phyloP scores from a whole-genome alignment of 2,329 filamentous ascomycete species.

The Microcyclosporella mali region DNA sequence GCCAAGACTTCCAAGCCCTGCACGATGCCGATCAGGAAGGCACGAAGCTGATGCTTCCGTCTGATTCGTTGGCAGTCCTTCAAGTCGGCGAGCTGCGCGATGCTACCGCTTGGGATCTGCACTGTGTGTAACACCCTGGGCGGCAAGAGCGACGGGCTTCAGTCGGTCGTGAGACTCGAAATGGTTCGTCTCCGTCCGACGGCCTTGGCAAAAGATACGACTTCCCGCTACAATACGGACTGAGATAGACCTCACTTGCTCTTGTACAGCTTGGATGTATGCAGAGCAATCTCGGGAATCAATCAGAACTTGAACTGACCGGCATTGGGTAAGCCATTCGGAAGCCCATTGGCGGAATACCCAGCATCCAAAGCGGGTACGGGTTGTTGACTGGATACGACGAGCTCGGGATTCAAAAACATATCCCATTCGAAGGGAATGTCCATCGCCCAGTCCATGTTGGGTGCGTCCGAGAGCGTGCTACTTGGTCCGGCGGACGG shows the following conservation, averaged over 20 bases:
- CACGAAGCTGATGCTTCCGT: slow-evolving; percentile 1
- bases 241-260: too few species aligned
- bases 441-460: slow-evolving; percentile 30
- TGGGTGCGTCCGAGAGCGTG: slow-evolving; percentile 26
- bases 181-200: slow-evolving; percentile 8
- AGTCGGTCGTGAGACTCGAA: slow-evolving; percentile 9
- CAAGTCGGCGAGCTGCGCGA: slow-evolving; percentile 6
- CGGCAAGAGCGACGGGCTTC: slow-evolving; percentile 2
- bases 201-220: neutral
- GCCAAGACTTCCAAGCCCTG: slow-evolving; percentile 11
- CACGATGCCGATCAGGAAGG: slow-evolving; percentile 15
- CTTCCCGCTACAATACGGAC: neutral
- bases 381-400: slow-evolving; percentile 25
- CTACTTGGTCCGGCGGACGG: slow-evolving; percentile 24
- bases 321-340: too few species aligned
- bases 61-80: slow-evolving; percentile 11
- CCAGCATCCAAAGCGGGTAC: slow-evolving; percentile 15
- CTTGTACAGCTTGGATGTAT: neutral
- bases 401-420: slow-evolving; percentile 31
- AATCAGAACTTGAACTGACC: slow-evolving; percentile 13
- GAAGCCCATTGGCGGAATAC: slow-evolving; percentile 5
- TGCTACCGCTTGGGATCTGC: slow-evolving; percentile 12
- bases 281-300: neutral
- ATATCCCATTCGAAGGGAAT: slow-evolving; percentile 32
- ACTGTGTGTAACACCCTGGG: slow-evolving; percentile 11